Conservation (phyloP, 139 green algal species). For the Deuterostichococcus epilithicus region DNA sequence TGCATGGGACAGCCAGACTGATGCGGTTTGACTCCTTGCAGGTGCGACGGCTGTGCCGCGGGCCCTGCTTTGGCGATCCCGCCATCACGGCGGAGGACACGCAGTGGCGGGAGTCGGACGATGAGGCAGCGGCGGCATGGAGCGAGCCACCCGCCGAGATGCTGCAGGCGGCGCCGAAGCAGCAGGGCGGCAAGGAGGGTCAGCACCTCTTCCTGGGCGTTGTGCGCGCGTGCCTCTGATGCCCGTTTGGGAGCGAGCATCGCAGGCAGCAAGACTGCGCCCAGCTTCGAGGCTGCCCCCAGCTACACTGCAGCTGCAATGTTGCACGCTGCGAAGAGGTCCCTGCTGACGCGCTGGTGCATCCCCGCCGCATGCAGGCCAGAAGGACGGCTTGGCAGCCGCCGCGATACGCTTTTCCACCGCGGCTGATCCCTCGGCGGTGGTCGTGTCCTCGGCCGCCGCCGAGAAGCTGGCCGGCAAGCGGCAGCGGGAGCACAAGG, state of each 20-base stretch:
- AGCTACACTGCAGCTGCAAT: too few relatives aligned
- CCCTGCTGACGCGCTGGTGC: not conserved
- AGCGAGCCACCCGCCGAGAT: not conserved
- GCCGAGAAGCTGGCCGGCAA: not conserved
- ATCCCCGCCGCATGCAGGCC: not conserved
- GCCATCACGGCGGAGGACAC: constrained; percentile 38
- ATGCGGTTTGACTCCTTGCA: not conserved
- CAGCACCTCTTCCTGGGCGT: too few relatives aligned
- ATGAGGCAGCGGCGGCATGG: not conserved
- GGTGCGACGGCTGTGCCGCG: constrained; percentile 37
- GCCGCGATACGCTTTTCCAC: not conserved
- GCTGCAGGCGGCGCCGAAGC: not conserved
- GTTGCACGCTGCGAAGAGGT: not conserved
- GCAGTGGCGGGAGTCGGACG: constrained; percentile 6
- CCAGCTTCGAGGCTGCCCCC: not conserved
- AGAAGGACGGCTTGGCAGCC: constrained; percentile 13
- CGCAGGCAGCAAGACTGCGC: constrained; percentile 1
- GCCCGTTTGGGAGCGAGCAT: not conserved
- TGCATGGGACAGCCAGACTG: too few relatives aligned
- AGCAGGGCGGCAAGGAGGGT: not conserved
- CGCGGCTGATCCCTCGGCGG: constrained; percentile 2
- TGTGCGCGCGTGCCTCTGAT: too few relatives aligned
- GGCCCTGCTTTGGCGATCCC: constrained; percentile 32
- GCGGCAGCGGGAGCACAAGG: constrained; percentile 23
- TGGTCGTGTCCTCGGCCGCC: not conserved